Evolutionary conservation across 2,329 filamentous ascomycete genomes (phyloP).

Genomic region (Pseudopyrenochaeta lycopersici): DNA sequence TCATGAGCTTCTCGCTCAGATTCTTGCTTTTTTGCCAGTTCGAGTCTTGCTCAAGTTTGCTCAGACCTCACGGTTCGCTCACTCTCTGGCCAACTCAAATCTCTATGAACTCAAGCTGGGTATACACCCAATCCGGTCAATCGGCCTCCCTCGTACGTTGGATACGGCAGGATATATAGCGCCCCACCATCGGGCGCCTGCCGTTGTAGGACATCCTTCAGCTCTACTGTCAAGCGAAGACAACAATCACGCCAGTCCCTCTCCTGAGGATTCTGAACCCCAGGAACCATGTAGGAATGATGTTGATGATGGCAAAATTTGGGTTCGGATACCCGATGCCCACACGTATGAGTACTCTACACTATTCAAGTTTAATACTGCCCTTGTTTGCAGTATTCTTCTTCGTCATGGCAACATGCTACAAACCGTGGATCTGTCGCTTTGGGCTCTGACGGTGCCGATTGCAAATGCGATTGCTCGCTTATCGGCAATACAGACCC

Average conservation of each 20-base stretch:
- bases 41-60: conserved; percentile 45
- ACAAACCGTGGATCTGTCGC: conserved; percentile 35
- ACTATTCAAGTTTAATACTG: conserved; percentile 39
- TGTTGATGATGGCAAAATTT: neutral
- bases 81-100: conserved; percentile 39
- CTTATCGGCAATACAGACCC: conserved; percentile 15
- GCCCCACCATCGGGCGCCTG: no score
- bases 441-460: no score
- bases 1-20: conserved; percentile 43
- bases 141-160: neutral
- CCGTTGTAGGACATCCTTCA: no score
- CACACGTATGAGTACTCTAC: conserved; percentile 26
- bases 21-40: conserved; percentile 44
- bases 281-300: no score
- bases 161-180: no score
- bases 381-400: conserved; percentile 35
- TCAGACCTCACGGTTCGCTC: conserved; percentile 37
- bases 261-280: neutral
- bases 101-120: conserved; percentile 76
- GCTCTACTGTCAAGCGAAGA: no score
- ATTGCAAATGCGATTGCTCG: no score
- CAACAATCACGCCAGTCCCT: neutral
- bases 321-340: conserved; percentile 31
- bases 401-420: conserved; percentile 34
- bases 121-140: conserved; percentile 62